Evolutionary conservation across 1,284 basidiomycete species (phyloP), one percentile per base, ranked within the genome.

Genomic region (Moesziomyces parantarcticus): DNA sequence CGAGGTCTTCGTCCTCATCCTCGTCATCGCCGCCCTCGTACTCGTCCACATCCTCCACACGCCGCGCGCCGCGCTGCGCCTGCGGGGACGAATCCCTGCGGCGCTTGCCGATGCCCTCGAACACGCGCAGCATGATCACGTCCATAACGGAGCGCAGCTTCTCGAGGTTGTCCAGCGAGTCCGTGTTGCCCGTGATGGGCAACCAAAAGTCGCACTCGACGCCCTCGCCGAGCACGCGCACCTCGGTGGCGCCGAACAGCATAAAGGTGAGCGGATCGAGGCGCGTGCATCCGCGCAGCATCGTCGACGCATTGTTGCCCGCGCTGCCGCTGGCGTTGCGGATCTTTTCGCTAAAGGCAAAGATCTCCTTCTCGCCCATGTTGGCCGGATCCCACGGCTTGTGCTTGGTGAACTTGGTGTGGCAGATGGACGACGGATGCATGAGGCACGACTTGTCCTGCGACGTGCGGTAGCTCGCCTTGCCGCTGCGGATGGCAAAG

Each of bases 241-340:
- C 88, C 57, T 91, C 88, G 83, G 92, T 90, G 0, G 94, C 93
- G 14, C 95, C 95, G 76, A 98, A 97, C 11, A 98, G 87, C 85
- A 97, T 89, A 83, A 94, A 97, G 1, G 92, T 91, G 87, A 97
- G 87, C 10, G 92, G 92, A 84, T 97, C 94, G 34, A 97, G 86
- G 36, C 91, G 90, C 1, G 81, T 80, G 45, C 77, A 79, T 13
- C 70, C 89, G 47, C 94, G 88, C 36, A 97, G 86, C 84, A 88
- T 91, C 58, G 88, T 92, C 76, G 90, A 89, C 0, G 89, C 86
- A 46, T 87, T 87, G 50, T 67, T 72, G 20, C 66, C 56, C 41
- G 86, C 83, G 21, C 55, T 59, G n/a, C 60, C 83, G 0, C 90
- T 89, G 21, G 90, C 85, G 80, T 93, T 95, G 77, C 90, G 90